Conservation (phyloP, 2,329 filamentous ascomycete genomes). For the Colletotrichum siamense region DNA sequence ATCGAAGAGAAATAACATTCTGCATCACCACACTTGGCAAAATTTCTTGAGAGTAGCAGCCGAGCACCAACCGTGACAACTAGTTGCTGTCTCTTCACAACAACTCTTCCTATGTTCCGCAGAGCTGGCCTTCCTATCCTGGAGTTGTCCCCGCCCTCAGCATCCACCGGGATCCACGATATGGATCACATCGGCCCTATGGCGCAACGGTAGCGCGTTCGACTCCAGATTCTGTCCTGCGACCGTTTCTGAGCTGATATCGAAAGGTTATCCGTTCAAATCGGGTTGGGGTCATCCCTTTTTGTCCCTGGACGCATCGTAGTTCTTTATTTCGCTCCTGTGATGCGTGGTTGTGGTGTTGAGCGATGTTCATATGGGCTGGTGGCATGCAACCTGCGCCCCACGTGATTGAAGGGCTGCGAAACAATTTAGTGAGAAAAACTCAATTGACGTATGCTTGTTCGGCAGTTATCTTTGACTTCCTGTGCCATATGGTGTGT, state of each 20-base stretch:
- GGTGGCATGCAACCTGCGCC: neutral
- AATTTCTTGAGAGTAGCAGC: neutral
- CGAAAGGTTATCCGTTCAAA: constrained; percentile 13
- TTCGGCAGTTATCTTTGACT: neutral
- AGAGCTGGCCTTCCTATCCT: neutral
- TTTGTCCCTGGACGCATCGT: neutral
- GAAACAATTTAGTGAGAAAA: neutral
- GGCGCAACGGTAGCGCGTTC: constrained; percentile 17
- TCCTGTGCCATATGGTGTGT: neutral
- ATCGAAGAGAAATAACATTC: neutral
- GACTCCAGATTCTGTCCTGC: neutral
- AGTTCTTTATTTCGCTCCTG: neutral
- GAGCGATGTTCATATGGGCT: neutral
- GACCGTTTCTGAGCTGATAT: neutral
- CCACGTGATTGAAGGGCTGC: neutral
- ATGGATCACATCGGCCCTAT: neutral
- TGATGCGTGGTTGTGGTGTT: neutral
- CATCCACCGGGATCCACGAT: neutral
- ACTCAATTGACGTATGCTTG: neutral
- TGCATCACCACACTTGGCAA: neutral
- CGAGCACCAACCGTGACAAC: neutral
- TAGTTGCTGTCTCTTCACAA: neutral
- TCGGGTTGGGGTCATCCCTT: neutral
- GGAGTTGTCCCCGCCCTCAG: neutral
- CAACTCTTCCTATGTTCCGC: neutral